phyloP scores from a whole-genome alignment of 495 filamentous ascomycete species.

The Xylaria palmicola region DNA sequence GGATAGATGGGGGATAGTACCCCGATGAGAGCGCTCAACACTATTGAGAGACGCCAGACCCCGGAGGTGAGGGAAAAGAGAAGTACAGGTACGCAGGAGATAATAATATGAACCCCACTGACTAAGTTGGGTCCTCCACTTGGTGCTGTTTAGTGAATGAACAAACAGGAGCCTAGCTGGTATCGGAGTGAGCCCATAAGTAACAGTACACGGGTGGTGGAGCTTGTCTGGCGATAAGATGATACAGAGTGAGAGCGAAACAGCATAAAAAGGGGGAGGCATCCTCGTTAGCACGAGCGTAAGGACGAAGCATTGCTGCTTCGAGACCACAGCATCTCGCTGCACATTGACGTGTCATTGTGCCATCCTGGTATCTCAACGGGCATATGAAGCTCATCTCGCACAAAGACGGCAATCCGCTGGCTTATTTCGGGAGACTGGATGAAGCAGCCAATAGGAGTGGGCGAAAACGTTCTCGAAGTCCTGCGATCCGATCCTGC shows the following conservation, averaged over 20 bases:
- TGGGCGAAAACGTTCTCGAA: neutral
- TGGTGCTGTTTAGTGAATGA: neutral
- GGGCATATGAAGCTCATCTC: neutral
- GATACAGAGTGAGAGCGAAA: neutral
- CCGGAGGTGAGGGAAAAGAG: too few species aligned
- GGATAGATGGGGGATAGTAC: neutral
- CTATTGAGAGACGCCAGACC: too few species aligned
- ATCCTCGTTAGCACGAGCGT: neutral
- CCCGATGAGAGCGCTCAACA: too few species aligned
- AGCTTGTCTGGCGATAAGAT: neutral
- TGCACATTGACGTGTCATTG: neutral
- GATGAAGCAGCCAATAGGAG: neutral
- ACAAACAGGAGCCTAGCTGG: neutral
- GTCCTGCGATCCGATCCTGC: neutral
- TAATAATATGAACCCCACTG: constrained; percentile 1
- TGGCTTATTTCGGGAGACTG: constrained; percentile 2
- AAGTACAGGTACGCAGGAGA: too few species aligned
- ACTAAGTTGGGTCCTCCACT: constrained; percentile 11
- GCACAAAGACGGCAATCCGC: neutral
- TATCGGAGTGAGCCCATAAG: neutral
- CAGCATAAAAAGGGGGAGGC: constrained; percentile 9
- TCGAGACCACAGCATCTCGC: constrained; percentile 1
- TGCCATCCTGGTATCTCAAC: neutral
- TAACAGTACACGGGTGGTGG: constrained; percentile 4
- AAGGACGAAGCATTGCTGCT: neutral